Evolutionary conservation across 2,329 filamentous ascomycete species (phyloP).

Genomic region (Fusarium sp.): DNA sequence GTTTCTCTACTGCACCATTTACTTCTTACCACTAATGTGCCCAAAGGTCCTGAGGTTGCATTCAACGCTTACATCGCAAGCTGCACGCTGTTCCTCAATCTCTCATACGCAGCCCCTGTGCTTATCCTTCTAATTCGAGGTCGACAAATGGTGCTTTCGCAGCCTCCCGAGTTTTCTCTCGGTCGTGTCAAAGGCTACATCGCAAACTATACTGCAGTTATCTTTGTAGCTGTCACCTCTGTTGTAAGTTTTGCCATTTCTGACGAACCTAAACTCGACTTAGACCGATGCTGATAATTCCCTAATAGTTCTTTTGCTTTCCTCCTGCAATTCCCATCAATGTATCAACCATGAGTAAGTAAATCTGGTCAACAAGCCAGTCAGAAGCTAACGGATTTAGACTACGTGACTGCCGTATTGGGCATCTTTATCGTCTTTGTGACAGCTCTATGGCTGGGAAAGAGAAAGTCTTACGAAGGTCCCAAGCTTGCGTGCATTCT

Average conservation of each 20-base stretch:
- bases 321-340: conserved; percentile 39
- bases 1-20: accelerated
- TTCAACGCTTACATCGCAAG: conserved; percentile 60
- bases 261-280: accelerated
- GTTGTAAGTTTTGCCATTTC: conserved; percentile 42
- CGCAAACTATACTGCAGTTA: conserved; percentile 49
- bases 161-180: conserved; percentile 49
- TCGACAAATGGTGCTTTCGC: conserved; percentile 46
- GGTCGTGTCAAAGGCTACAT: conserved; percentile 45
- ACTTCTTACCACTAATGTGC: background rate
- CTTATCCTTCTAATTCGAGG: conserved; percentile 53
- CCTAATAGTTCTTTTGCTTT: conserved; percentile 38
- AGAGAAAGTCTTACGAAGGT: conserved; percentile 35
- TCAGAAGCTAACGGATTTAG: conserved; percentile 30
- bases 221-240: conserved; percentile 55
- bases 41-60: conserved; percentile 54
- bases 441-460: conserved; percentile 24
- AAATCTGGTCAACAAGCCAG: accelerated
- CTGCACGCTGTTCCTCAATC: conserved; percentile 59
- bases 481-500: conserved; percentile 38
- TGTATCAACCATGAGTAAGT: conserved; percentile 39
- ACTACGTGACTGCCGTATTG: conserved; percentile 53
- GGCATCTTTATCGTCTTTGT: conserved; percentile 47
- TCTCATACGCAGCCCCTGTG: conserved; percentile 59
- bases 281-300: background rate